phyloP scores from a whole-genome alignment of 1,284 basidiomycete species.

The Pseudozyma thailandica region DNA sequence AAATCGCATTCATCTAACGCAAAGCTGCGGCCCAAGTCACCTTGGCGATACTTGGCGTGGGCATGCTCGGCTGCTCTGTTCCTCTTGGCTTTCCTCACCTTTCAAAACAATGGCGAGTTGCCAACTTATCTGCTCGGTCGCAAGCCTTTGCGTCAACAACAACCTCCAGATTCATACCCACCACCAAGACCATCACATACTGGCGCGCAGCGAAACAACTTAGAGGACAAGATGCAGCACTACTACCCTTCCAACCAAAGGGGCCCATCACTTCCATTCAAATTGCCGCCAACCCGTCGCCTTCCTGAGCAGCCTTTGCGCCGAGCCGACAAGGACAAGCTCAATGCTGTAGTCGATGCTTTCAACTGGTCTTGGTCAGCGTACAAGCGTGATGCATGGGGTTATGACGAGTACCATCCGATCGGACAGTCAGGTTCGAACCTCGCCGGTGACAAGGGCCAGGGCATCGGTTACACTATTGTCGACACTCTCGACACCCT shows the following conservation, averaged over 20 bases:
- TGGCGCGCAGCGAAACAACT: background rate
- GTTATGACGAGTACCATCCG: conserved; percentile 66
- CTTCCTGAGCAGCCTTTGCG: conserved; percentile 46
- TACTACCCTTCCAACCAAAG: conserved; percentile 1
- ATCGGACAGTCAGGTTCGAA: conserved; percentile 58
- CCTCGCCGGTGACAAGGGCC: conserved; percentile 45
- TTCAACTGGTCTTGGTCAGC: conserved; percentile 64
- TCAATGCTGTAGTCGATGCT: conserved; percentile 53
- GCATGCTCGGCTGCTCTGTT: conserved; percentile 30
- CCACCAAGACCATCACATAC: background rate
- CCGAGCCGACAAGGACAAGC: conserved; percentile 43
- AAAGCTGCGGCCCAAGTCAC: background rate
- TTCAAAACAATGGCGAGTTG: conserved; percentile 25
- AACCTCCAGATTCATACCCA: conserved; percentile 4
- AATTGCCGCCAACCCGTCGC: conserved; percentile 39
- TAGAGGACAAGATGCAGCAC: background rate
- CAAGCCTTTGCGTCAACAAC: background rate
- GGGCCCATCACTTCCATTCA: conserved; percentile 36
- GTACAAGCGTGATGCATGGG: conserved; percentile 64
- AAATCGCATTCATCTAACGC: background rate
- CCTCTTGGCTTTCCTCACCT: conserved; percentile 27
- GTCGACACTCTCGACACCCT: conserved; percentile 77
- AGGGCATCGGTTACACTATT: conserved; percentile 65
- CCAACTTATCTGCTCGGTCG: conserved; percentile 10
- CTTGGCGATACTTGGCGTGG: conserved; percentile 24